Evolutionary conservation across 805 yeast genomes (phyloP).

Genomic region (Hemisphaericaspora nanyangensis): DNA sequence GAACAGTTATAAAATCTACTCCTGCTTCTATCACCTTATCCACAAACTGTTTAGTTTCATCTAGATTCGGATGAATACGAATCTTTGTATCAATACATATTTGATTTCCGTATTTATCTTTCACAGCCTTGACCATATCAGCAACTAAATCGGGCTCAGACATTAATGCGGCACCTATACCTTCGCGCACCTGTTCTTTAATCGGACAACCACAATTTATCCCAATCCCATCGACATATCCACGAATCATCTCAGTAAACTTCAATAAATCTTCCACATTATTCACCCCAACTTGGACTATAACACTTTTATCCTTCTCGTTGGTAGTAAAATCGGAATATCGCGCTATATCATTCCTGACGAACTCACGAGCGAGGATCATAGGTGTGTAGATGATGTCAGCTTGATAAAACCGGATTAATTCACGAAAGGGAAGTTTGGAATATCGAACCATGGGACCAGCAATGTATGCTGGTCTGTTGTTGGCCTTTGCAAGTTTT

Average conservation of each 20-base stretch:
- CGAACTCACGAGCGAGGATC: constrained; percentile 95
- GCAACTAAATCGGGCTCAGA: constrained; percentile 75
- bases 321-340: constrained; percentile 83
- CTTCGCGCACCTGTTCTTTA: constrained; percentile 89
- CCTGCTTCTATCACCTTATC: constrained; percentile 77
- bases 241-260: constrained; percentile 85
- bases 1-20: constrained; percentile 90
- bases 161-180: constrained; percentile 96
- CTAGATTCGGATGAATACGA: constrained; percentile 73
- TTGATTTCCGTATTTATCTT: constrained; percentile 62
- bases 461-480: constrained; percentile 38
- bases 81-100: constrained; percentile 90
- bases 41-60: constrained; percentile 72
- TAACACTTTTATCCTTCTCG: constrained; percentile 60
- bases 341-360: constrained; percentile 77
- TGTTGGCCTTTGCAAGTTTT: constrained; percentile 19
- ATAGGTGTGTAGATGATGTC: constrained; percentile 93
- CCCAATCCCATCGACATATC: constrained; percentile 90
- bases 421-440: constrained; percentile 84
- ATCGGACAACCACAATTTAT: constrained; percentile 98
- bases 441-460: constrained; percentile 99
- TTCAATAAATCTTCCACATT: constrained; percentile 77
- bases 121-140: constrained; percentile 80
- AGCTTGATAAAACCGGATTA: constrained; percentile 62
- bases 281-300: constrained; percentile 89